Percentiles rank a stretch among this genome's conserved stretches.
Evolutionary conservation across 345 rosid genomes (phyloP).

Genomic region (Citrus sinensis): DVS_A1.0 CM039169.1:17900501-17901000

Average conservation of each 20-base stretch:
- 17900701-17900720: background rate
- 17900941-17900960: too few species aligned
- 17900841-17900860: background rate
- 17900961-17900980: too few species aligned
- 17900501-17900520: background rate
- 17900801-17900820: background rate
- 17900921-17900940: too few species aligned
- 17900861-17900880: too few species aligned
- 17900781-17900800: background rate
- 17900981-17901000: accelerated
- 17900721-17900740: conserved; percentile 1
- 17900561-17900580: background rate
- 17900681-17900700: background rate
- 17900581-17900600: background rate
- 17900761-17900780: background rate
- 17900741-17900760: background rate
- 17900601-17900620: background rate
- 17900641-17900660: background rate
- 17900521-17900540: background rate
- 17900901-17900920: too few species aligned
- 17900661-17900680: background rate
- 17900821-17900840: background rate
- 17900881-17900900: too few species aligned
- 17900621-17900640: background rate
- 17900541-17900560: background rate